phyloP scores from a whole-genome alignment of 805 yeast genomes.

The Lipomyces spencermartinsiae region DNA sequence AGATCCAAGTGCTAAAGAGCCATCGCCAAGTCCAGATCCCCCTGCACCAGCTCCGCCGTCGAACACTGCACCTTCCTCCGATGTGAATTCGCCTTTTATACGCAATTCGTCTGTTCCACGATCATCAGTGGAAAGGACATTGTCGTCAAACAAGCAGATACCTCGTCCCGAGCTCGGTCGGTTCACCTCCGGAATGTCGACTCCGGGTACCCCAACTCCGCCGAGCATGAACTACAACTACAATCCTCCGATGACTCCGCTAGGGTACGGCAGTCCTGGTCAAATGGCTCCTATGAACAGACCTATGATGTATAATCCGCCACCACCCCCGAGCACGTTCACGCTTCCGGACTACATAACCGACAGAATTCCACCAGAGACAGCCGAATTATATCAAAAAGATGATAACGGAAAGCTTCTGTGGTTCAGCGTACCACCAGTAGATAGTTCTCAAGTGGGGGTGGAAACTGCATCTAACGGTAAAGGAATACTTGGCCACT shows the following conservation, averaged over 20 bases:
- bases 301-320: slow-evolving; percentile 40
- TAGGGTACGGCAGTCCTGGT: slow-evolving; percentile 7
- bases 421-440: slow-evolving; percentile 43
- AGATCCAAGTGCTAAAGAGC: slow-evolving; percentile 76
- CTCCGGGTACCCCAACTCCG: slow-evolving; percentile 23
- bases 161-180: slow-evolving; percentile 27
- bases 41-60: slow-evolving; percentile 30
- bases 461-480: slow-evolving; percentile 12
- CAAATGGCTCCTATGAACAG: slow-evolving; percentile 22
- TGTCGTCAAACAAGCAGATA: slow-evolving; percentile 9
- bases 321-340: slow-evolving; percentile 47
- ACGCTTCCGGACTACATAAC: slow-evolving; percentile 44
- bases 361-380: slow-evolving; percentile 37
- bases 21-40: slow-evolving; percentile 53
- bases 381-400: slow-evolving; percentile 35
- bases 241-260: slow-evolving; percentile 13
- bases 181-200: slow-evolving; percentile 22
- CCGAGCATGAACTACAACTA: slow-evolving; percentile 17
- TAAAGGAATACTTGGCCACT: slow-evolving; percentile 32
- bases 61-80: slow-evolving; percentile 20
- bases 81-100: slow-evolving; percentile 36
- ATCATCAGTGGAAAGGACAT: slow-evolving; percentile 20
- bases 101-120: slow-evolving; percentile 25
- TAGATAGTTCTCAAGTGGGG: slow-evolving; percentile 28
- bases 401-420: slow-evolving; percentile 38